phyloP scores from a whole-genome alignment of 768 basidiomycete genomes.

The Daedaleopsis sinensis region DNA sequence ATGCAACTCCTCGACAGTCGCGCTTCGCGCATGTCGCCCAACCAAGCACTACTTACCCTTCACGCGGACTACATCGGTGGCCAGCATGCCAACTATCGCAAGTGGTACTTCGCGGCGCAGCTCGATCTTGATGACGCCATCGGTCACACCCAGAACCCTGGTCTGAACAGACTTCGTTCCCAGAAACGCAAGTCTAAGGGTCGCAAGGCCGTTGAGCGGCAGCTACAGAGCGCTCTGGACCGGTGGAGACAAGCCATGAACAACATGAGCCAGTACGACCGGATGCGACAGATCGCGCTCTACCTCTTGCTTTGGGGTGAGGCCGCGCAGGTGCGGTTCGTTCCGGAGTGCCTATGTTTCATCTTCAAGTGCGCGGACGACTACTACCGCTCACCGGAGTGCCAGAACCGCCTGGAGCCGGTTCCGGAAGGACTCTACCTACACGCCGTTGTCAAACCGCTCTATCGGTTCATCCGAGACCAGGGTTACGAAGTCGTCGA shows the following conservation, averaged over 20 bases:
- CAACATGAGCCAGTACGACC: conserved; percentile 98
- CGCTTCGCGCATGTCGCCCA: conserved; percentile 95
- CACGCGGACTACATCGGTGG: conserved; percentile 99
- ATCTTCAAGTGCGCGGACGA: conserved; percentile 99
- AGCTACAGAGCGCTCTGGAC: conserved; percentile 81
- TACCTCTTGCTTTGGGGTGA: conserved; percentile 98
- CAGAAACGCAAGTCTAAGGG: conserved; percentile 55
- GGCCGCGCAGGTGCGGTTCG: conserved; percentile 94
- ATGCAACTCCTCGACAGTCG: conserved; percentile 98
- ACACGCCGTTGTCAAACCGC: conserved; percentile 85
- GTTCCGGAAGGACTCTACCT: conserved; percentile 97
- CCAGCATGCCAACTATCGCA: conserved; percentile 97
- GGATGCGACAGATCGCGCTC: conserved; percentile 93
- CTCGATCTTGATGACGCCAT: conserved; percentile 98
- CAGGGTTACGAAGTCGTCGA: conserved; percentile 97
- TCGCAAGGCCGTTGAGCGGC: conserved; percentile 61
- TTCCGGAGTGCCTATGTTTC: conserved; percentile 96
- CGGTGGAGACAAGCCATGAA: conserved; percentile 98
- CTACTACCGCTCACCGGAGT: conserved; percentile 98
- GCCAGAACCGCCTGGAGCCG: conserved; percentile 88
- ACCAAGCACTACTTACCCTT: conserved; percentile 91
- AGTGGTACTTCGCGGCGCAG: conserved; percentile 99
- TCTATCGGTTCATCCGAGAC: conserved; percentile 96
- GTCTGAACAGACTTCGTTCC: conserved; percentile 80
- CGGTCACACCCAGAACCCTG: conserved; percentile 90